A percentile compares a stretch with the other conserved stretches of the same genome.
These are phyloP conservation scores for Pseudocercospora crystallina DNA, from an alignment of 2,329 filamentous ascomycete species.

Conservation along the genomic window DNA sequence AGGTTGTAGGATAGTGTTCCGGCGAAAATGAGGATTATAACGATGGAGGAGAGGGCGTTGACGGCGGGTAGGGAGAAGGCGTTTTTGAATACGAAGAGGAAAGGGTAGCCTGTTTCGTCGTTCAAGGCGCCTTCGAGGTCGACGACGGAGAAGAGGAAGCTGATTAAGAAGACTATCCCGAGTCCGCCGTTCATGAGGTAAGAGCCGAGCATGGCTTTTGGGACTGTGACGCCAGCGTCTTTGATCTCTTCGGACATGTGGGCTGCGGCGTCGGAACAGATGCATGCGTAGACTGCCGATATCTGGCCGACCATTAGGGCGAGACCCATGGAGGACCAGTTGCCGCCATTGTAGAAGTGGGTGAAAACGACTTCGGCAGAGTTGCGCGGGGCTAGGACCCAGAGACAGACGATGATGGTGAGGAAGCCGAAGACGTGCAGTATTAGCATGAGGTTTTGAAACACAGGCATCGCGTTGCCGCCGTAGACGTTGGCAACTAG, in stretches of 20 bases:
- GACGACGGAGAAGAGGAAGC: conserved; percentile 34
- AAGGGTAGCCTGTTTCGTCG: conserved; percentile 33
- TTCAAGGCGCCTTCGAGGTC: conserved; percentile 33
- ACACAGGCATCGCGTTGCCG: conserved; percentile 36
- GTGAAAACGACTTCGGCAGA: conserved; percentile 37
- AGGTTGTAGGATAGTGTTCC: conserved; percentile 21
- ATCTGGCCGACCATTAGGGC: conserved; percentile 36
- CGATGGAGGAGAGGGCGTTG: conserved; percentile 24
- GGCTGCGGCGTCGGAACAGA: conserved; percentile 23
- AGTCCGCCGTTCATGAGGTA: conserved; percentile 36
- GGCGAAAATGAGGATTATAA: conserved; percentile 27
- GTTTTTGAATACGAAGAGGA: conserved; percentile 37
- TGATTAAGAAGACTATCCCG: conserved; percentile 34
- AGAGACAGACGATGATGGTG: conserved; percentile 31
- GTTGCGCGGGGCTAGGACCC: conserved; percentile 30
- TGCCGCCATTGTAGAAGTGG: conserved; percentile 39
- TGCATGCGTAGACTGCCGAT: conserved; percentile 28
- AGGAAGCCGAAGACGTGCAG: conserved; percentile 42
- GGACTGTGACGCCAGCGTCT: conserved; percentile 32
- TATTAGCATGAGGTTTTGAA: conserved; percentile 41
- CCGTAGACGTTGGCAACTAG: conserved; percentile 44
- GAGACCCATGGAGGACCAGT: conserved; percentile 37
- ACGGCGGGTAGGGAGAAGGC: conserved; percentile 33
- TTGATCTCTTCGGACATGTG: conserved; percentile 33
- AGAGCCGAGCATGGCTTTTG: conserved; percentile 30